Conservation (phyloP, 2,329 filamentous ascomycete species). For the Penicillium verrucosum region DNA sequence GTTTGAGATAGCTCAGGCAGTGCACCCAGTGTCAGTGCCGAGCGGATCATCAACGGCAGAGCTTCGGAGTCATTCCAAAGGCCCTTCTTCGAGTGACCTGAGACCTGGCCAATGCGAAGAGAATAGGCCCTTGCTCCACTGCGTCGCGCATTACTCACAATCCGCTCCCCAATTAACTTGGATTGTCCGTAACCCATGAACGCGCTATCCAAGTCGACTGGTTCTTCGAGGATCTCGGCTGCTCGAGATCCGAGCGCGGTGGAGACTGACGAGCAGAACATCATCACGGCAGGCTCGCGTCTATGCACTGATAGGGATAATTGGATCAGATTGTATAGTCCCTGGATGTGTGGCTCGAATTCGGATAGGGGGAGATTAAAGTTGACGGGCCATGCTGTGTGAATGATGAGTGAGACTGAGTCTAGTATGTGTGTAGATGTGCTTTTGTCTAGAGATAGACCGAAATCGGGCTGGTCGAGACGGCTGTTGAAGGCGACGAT, state of each 20-base stretch:
- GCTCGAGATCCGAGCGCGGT: slow-evolving; percentile 27
- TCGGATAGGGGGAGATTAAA: slow-evolving; percentile 50
- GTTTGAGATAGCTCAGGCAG: slow-evolving; percentile 25
- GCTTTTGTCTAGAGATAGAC: slow-evolving; percentile 32
- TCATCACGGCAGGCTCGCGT: slow-evolving; percentile 34
- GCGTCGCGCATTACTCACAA: slow-evolving; percentile 28
- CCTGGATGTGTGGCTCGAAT: slow-evolving; percentile 48
- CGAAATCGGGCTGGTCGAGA: slow-evolving; percentile 43
- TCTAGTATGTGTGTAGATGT: slow-evolving; percentile 40
- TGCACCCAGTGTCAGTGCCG: slow-evolving; percentile 26
- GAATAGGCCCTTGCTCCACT: slow-evolving; percentile 28
- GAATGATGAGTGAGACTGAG: slow-evolving; percentile 48
- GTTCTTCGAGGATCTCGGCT: slow-evolving; percentile 17
- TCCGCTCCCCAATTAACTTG: slow-evolving; percentile 32
- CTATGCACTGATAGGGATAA: slow-evolving; percentile 43
- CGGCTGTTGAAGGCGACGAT: slow-evolving; percentile 41
- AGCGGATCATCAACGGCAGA: slow-evolving; percentile 34
- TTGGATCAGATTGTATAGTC: slow-evolving; percentile 46
- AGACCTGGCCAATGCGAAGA: slow-evolving; percentile 36
- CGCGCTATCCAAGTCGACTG: slow-evolving; percentile 13
- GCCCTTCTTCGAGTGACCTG: slow-evolving; percentile 33
- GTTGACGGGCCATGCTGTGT: slow-evolving; percentile 56
- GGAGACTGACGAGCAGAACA: slow-evolving; percentile 54
- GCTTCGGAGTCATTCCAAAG: slow-evolving; percentile 37
- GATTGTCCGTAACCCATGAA: slow-evolving; percentile 36